phyloP scores from a whole-genome alignment of 2,329 filamentous ascomycete genomes.

The Onygenales sp. region DNA sequence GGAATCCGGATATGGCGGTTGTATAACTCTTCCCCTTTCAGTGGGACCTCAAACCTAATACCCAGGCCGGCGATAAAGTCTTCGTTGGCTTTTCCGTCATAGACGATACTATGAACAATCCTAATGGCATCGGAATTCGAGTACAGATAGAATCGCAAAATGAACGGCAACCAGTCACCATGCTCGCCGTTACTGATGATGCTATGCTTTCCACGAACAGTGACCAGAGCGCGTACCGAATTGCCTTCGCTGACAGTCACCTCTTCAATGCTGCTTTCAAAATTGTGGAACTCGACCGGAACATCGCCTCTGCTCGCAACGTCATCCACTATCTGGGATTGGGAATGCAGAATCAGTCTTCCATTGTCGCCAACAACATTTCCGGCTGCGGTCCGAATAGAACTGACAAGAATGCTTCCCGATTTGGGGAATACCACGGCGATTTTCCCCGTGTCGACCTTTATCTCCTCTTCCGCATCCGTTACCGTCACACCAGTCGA shows the following conservation, averaged over 20 bases:
- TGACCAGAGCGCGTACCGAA: slow-evolving; percentile 40
- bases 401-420: slow-evolving; percentile 31
- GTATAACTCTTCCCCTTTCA: slow-evolving; percentile 44
- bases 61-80: slow-evolving; percentile 49
- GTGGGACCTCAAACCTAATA: slow-evolving; percentile 46
- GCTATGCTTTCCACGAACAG: slow-evolving; percentile 30
- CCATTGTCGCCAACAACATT: slow-evolving; percentile 37
- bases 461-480: slow-evolving; percentile 19
- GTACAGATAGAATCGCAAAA: slow-evolving; percentile 51
- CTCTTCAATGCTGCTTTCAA: slow-evolving; percentile 44
- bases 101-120: slow-evolving; percentile 48
- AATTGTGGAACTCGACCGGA: slow-evolving; percentile 33
- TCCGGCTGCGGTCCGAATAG: slow-evolving; percentile 32
- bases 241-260: slow-evolving; percentile 39
- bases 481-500: slow-evolving; percentile 10
- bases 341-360: slow-evolving; percentile 44
- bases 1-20: slow-evolving; percentile 51
- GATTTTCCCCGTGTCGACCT: slow-evolving; percentile 39
- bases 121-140: slow-evolving; percentile 46
- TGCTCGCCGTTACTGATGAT: slow-evolving; percentile 22
- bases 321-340: slow-evolving; percentile 36
- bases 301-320: slow-evolving; percentile 8
- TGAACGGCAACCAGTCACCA: slow-evolving; percentile 45
- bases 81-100: slow-evolving; percentile 40
- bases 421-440: slow-evolving; percentile 34